Percentiles rank a stretch among this genome's conserved stretches.
Conservation (phyloP, 2,329 filamentous ascomycete species). For the Tolypocladium pustulatum region DNA sequence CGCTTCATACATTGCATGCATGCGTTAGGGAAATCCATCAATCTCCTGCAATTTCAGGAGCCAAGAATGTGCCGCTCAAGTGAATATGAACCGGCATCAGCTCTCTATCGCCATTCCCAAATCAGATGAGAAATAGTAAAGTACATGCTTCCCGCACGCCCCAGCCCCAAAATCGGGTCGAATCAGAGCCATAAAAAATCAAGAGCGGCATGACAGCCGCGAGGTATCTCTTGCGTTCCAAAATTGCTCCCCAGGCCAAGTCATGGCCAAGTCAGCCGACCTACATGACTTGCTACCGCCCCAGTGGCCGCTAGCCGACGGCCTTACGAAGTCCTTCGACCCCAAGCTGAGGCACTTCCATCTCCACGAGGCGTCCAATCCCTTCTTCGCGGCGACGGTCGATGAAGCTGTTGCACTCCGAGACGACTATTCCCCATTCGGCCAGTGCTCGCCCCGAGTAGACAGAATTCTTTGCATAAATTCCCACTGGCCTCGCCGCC, state of each 20-base stretch:
- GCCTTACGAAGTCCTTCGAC: slow-evolving; percentile 31
- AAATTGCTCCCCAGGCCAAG: not conserved
- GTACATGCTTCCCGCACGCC: not conserved
- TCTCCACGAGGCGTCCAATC: slow-evolving; percentile 51
- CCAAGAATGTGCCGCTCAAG: not conserved
- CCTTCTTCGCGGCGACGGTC: slow-evolving; percentile 67
- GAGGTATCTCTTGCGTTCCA: slow-evolving; percentile 1
- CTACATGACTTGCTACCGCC: not conserved
- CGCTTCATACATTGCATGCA: too few species aligned
- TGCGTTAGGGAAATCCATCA: not conserved
- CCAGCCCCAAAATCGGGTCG: not conserved
- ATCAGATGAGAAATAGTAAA: not conserved
- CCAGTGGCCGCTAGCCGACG: slow-evolving; percentile 13
- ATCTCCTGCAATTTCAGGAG: not conserved
- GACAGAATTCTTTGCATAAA: slow-evolving; percentile 35
- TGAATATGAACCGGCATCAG: not conserved
- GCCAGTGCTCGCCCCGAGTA: slow-evolving; percentile 66
- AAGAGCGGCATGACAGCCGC: not conserved
- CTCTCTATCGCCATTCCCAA: not conserved
- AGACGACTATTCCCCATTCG: slow-evolving; percentile 66
- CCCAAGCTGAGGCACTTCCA: slow-evolving; percentile 44
- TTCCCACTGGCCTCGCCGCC: slow-evolving; percentile 34
- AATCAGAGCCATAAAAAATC: not conserved
- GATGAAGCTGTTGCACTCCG: slow-evolving; percentile 73
- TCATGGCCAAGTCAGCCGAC: not conserved